Conservation (phyloP, 1,284 basidiomycete species). For the Microbotryomycetes sp. region DNA sequence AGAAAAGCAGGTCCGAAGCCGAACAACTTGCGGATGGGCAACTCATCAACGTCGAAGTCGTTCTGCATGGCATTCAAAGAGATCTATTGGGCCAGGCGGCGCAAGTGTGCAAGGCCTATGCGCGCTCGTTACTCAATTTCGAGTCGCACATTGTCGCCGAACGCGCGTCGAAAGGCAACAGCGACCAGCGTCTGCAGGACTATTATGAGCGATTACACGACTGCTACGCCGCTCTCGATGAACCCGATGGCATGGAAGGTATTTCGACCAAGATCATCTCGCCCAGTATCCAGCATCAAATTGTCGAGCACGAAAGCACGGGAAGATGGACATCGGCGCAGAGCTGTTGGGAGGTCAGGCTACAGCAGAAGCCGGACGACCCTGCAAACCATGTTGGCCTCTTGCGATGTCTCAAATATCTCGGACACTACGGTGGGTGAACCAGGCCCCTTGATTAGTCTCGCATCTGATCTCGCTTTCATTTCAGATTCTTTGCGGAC, state of each 20-base stretch:
- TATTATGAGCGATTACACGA: constrained; percentile 91
- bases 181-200: constrained; percentile 51
- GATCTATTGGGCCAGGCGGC: constrained; percentile 89
- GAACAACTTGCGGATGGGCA: neutral
- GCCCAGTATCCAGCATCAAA: constrained; percentile 91
- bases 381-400: constrained; percentile 83
- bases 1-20: constrained; percentile 12
- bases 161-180: constrained; percentile 43
- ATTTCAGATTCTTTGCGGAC: constrained; percentile 81
- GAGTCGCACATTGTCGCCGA: constrained; percentile 50
- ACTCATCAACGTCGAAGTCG: constrained; percentile 25
- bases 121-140: constrained; percentile 89
- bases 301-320: constrained; percentile 94
- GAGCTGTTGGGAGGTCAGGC: constrained; percentile 97
- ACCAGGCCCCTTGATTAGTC: constrained; percentile 2
- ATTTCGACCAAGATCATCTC: constrained; percentile 82
- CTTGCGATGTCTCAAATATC: constrained; percentile 80
- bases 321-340: constrained; percentile 97
- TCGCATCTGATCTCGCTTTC: constrained; percentile 3
- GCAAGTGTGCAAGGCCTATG: constrained; percentile 86
- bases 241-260: constrained; percentile 99
- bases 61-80: constrained; percentile 43
- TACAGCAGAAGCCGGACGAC: constrained; percentile 85
- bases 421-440: constrained; percentile 87
- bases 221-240: constrained; percentile 92